Evolutionary conservation across 768 basidiomycete genomes (phyloP).

Genomic region (Crassisporium funariophilum): DNA sequence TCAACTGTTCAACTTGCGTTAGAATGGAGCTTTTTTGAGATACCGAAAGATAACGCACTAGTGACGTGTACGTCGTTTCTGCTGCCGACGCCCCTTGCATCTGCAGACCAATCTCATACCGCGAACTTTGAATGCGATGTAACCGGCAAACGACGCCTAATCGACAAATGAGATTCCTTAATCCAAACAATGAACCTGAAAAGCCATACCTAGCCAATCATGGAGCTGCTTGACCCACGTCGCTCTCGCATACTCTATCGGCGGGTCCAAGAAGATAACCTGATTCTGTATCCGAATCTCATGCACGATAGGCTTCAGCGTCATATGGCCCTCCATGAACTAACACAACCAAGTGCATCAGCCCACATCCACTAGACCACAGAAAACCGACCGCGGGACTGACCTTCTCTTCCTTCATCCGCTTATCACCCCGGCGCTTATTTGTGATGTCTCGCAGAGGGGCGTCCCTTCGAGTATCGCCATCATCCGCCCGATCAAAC

Average conservation of each 20-base stretch:
- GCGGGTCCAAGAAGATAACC: slow-evolving; percentile 97
- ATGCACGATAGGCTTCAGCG: slow-evolving; percentile 85
- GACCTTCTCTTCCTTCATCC: slow-evolving; percentile 80
- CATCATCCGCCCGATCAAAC: slow-evolving; percentile 76
- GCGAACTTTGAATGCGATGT: slow-evolving; percentile 87
- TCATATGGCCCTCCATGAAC: slow-evolving; percentile 75
- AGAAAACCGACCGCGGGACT: slow-evolving; percentile 10
- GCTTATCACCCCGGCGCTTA: slow-evolving; percentile 72
- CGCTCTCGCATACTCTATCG: slow-evolving; percentile 90
- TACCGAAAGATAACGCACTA: slow-evolving; percentile 49
- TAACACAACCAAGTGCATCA: slow-evolving; percentile 28
- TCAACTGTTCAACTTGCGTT: slow-evolving; percentile 52
- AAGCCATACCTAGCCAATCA: slow-evolving; percentile 73
- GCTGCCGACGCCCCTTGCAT: slow-evolving; percentile 68
- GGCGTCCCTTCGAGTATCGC: slow-evolving; percentile 57
- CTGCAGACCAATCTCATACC: slow-evolving; percentile 95
- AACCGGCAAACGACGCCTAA: slow-evolving; percentile 86
- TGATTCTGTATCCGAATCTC: slow-evolving; percentile 99
- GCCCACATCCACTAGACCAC: slow-evolving; percentile 1
- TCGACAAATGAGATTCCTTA: slow-evolving; percentile 19
- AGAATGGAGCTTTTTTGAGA: slow-evolving; percentile 3
- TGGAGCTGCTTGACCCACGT: slow-evolving; percentile 91
- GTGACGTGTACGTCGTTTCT: slow-evolving; percentile 80
- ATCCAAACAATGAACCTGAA: slow-evolving; percentile 4
- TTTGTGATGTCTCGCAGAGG: slow-evolving; percentile 56